These are phyloP conservation scores for Penicillium desertorum DNA, from an alignment of 495 filamentous ascomycete species.

Conservation along the genomic window DNA sequence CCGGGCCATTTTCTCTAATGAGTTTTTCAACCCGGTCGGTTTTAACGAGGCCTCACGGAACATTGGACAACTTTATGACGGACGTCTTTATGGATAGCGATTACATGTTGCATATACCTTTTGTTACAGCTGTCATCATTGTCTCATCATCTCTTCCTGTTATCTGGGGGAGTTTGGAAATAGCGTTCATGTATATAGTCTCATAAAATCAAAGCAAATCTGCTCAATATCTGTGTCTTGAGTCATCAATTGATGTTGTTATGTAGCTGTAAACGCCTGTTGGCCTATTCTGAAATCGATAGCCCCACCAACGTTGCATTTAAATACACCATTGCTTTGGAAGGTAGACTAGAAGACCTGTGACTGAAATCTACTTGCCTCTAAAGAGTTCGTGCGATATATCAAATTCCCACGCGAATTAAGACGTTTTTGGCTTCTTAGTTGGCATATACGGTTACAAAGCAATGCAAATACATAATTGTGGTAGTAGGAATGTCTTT, in stretches of 20 bases:
- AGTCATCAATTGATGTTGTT: not conserved
- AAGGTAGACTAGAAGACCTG: not conserved
- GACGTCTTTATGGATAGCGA: conserved; percentile 10
- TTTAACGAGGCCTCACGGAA: conserved; percentile 13
- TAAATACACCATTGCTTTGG: not conserved
- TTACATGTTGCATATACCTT: conserved; percentile 10
- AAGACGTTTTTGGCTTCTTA: not conserved
- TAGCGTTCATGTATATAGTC: conserved; percentile 4
- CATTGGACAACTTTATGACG: conserved; percentile 1
- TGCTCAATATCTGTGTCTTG: not conserved
- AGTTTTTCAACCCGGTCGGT: conserved; percentile 16
- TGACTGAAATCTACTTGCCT: not conserved
- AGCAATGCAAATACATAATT: not conserved
- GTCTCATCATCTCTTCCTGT: not conserved
- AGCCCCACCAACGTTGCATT: not conserved
- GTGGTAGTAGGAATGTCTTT: too few relatives aligned
- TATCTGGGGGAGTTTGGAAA: not conserved
- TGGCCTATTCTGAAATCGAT: not conserved
- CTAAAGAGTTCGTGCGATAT: not conserved
- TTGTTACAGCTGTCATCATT: conserved; percentile 10
- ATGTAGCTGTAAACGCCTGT: not conserved
- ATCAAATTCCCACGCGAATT: not conserved
- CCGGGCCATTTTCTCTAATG: conserved; percentile 12
- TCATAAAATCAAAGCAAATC: not conserved
- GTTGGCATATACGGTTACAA: not conserved